phyloP scores from a whole-genome alignment of 139 green algal species.

The Coelastrella sp. region DNA sequence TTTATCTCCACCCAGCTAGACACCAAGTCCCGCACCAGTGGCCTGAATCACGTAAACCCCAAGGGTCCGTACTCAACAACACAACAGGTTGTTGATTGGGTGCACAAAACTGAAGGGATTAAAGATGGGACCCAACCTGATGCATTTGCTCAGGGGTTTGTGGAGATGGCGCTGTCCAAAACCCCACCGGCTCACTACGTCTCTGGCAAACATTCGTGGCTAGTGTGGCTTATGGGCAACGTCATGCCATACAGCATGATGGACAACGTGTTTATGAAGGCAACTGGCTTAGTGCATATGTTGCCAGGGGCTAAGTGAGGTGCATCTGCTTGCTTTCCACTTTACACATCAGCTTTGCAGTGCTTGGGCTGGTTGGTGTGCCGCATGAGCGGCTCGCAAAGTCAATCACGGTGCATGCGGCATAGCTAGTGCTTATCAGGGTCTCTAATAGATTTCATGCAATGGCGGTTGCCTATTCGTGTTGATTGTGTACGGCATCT shows the following conservation, averaged over 20 bases:
- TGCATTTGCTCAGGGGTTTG: slow-evolving; percentile 23
- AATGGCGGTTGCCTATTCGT: no score
- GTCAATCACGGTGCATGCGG: no score
- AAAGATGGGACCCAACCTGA: slow-evolving; percentile 9
- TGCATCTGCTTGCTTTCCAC: no score
- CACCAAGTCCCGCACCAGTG: neutral
- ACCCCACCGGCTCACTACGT: slow-evolving; percentile 16
- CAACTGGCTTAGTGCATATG: slow-evolving; percentile 3
- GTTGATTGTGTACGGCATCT: no score
- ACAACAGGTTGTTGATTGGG: neutral
- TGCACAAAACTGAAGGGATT: slow-evolving; percentile 33
- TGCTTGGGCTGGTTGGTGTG: neutral
- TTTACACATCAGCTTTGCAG: neutral
- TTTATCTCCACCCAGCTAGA: slow-evolving; percentile 31
- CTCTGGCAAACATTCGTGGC: neutral
- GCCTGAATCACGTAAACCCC: slow-evolving; percentile 14
- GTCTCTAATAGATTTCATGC: no score
- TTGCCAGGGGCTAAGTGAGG: neutral
- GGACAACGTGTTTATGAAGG: slow-evolving; percentile 7
- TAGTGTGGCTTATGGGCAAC: slow-evolving; percentile 27
- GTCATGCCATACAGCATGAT: slow-evolving; percentile 15
- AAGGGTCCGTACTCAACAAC: slow-evolving; percentile 17
- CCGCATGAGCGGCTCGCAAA: no score
- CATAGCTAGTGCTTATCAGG: no score
- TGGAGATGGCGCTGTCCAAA: slow-evolving; percentile 17